Base-by-base conservation (phyloP, 2,329 filamentous ascomycete genomes). In the Golovinomyces cichoracearum region DNA sequence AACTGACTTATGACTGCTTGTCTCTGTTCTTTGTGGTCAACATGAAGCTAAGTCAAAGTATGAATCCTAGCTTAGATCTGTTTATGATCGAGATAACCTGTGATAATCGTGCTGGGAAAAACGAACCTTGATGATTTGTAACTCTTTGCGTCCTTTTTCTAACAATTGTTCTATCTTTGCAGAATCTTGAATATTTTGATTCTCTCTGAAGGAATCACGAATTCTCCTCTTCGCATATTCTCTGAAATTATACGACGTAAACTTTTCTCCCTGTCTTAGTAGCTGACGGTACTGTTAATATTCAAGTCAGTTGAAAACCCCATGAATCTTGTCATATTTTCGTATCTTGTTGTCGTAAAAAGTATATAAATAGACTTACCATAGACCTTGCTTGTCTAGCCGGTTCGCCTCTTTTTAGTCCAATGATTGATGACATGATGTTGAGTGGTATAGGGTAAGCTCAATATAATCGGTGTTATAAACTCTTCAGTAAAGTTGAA, bases 1-100 rank as follows among this genome's bases (percentile, higher is more conserved):
- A 95, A 95, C 62, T 93, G 83, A 62, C 85, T 92, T 60, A 98
- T 76, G 47, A 90, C 73, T 10, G 88, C 92, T 80, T 95, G 90
- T 62, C 90, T 79, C 90, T 95, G 67, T 19, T 27, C 12, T 10
- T 26, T 26, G 15, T 3, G 12, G 37, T 48, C 5, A 48, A 35
- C 13, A 5, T 13, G 5, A n/a, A 21, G 17, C 6, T 7, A n/a
- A 17, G 3, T 23, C 23, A 27, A 17, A 9, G 23, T 6, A 17
- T 2, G 4, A 15, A 26, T 29, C 17, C 29, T 2, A 29, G 17
- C 15, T 22, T 45, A 10, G 9, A 4, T 45, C 10, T 12, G 17
- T 15, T n/a, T 29, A 13, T 29, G 6, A n/a, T 6, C 29, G 5
- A 6, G n/a, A 23, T 13, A 19, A 22, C 10, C 4, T 44, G 10